Evolutionary conservation across 306 rosid genomes (phyloP).

Genomic region (Abrus precatorius): DNA sequence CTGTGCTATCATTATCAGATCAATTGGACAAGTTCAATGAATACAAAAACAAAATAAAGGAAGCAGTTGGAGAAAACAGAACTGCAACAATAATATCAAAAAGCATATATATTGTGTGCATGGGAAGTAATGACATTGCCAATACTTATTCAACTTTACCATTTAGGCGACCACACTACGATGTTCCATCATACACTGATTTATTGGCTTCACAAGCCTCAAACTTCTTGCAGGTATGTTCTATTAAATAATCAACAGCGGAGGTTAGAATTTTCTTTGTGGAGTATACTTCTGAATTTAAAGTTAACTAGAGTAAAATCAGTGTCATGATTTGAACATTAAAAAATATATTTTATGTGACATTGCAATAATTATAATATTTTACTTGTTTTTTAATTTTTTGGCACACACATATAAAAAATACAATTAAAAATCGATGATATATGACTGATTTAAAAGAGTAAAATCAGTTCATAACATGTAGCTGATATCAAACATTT

Average conservation of each 20-base stretch:
- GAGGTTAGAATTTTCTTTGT: background rate
- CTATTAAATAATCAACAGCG: background rate
- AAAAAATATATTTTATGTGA: too few relatives aligned
- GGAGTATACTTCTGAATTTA: too few relatives aligned
- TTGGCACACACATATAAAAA: too few relatives aligned
- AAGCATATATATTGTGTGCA: constrained; percentile 62
- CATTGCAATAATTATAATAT: too few relatives aligned
- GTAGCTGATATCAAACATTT: too few relatives aligned
- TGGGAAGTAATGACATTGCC: constrained; percentile 75
- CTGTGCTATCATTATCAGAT: constrained; percentile 61
- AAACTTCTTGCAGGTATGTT: constrained; percentile 60
- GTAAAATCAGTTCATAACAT: too few relatives aligned
- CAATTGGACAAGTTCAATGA: constrained; percentile 68
- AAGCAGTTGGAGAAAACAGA: constrained; percentile 56
- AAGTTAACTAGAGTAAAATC: too few relatives aligned
- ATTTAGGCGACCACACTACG: constrained; percentile 53
- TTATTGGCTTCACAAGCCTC: constrained; percentile 66
- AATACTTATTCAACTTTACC: constrained; percentile 61
- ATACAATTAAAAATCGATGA: too few relatives aligned
- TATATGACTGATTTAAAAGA: too few relatives aligned
- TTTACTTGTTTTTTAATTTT: too few relatives aligned
- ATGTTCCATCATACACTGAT: constrained; percentile 63
- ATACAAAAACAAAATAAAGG: constrained; percentile 59
- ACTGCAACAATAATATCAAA: constrained; percentile 53
- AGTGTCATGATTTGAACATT: too few relatives aligned